These are phyloP conservation scores for Daphne laureola DNA, from an alignment of 441 rosid genomes.

Conservation along the genomic window DNA sequence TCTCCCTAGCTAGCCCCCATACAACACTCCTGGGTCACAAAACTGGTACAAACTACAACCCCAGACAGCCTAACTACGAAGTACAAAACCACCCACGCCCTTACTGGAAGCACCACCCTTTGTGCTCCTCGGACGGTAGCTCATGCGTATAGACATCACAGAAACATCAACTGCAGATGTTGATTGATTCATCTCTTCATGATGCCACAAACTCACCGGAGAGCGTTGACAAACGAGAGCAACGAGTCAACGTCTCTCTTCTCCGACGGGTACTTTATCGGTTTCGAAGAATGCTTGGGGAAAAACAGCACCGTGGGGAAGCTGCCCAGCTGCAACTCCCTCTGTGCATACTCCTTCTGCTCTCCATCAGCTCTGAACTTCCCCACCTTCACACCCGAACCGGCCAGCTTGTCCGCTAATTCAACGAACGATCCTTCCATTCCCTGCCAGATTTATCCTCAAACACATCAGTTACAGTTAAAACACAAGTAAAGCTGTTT, in stretches of 20 bases:
- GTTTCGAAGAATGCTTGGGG: slow-evolving; percentile 34
- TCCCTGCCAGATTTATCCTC: slow-evolving; percentile 18
- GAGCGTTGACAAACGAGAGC: slow-evolving; percentile 38
- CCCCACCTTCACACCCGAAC: slow-evolving; percentile 40
- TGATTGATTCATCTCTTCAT: too few relatives aligned
- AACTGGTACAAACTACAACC: too few relatives aligned
- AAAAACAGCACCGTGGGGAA: slow-evolving; percentile 44
- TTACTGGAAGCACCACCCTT: too few relatives aligned
- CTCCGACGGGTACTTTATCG: slow-evolving; percentile 43
- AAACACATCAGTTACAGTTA: background rate
- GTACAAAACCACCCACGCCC: too few relatives aligned
- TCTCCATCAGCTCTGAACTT: slow-evolving; percentile 46
- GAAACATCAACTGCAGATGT: too few relatives aligned
- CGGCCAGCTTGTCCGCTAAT: slow-evolving; percentile 35
- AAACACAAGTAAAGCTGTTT: too few relatives aligned
- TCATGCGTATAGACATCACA: too few relatives aligned
- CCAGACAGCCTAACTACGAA: too few relatives aligned
- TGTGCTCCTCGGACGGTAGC: too few relatives aligned
- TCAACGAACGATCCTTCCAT: slow-evolving; percentile 44
- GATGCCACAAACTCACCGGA: slow-evolving; percentile 17
- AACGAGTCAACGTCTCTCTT: slow-evolving; percentile 43
- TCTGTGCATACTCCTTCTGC: slow-evolving; percentile 37
- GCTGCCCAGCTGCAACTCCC: slow-evolving; percentile 34
- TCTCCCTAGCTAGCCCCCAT: too few relatives aligned
- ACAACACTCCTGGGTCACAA: too few relatives aligned